phyloP scores from a whole-genome alignment of 2,329 filamentous ascomycete genomes.

The Hypocreales sp. region DNA sequence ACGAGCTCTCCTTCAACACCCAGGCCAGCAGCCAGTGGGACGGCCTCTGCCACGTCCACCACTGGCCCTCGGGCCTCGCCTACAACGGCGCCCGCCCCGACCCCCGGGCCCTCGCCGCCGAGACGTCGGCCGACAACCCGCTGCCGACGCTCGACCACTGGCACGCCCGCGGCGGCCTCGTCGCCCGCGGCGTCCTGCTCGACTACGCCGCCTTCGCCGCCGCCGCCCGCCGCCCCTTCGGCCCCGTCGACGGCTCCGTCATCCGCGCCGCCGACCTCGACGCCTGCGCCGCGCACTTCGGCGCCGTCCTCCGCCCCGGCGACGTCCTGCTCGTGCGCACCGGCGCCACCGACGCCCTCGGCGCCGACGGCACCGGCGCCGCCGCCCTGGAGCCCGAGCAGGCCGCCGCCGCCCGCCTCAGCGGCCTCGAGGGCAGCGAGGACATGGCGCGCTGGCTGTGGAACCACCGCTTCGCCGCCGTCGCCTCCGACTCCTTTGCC shows the following conservation, averaged over 20 bases:
- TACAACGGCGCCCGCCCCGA: constrained; percentile 33
- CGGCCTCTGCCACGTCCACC: constrained; percentile 30
- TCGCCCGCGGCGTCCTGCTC: constrained; percentile 39
- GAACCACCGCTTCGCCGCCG: constrained; percentile 51
- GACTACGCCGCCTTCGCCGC: constrained; percentile 36
- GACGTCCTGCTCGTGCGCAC: constrained; percentile 53
- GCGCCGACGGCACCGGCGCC: constrained; percentile 22
- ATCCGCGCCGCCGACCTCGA: constrained; percentile 41
- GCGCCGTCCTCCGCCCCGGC: constrained; percentile 47
- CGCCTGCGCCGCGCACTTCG: constrained; percentile 41
- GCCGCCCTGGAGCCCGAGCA: constrained; percentile 11
- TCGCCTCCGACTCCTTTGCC: constrained; percentile 44
- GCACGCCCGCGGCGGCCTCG: constrained; percentile 34
- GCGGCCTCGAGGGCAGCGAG: constrained; percentile 28
- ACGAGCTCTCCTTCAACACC: constrained; percentile 39
- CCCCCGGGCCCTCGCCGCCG: constrained; percentile 13
- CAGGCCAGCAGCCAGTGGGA: constrained; percentile 43
- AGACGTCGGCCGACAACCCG: constrained; percentile 11
- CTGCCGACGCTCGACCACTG: constrained; percentile 27
- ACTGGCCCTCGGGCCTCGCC: constrained; percentile 23
- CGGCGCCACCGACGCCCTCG: constrained; percentile 44
- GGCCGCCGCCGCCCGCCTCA: constrained; percentile 8
- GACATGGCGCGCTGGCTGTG: constrained; percentile 50
- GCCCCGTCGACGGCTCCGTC: constrained; percentile 34
- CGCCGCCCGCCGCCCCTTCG: constrained; percentile 30